Evolutionary conservation across 2,329 filamentous ascomycete genomes (phyloP), one percentile per base, ranked within the genome.

Genomic region (Lecanicillium sp.): DNA sequence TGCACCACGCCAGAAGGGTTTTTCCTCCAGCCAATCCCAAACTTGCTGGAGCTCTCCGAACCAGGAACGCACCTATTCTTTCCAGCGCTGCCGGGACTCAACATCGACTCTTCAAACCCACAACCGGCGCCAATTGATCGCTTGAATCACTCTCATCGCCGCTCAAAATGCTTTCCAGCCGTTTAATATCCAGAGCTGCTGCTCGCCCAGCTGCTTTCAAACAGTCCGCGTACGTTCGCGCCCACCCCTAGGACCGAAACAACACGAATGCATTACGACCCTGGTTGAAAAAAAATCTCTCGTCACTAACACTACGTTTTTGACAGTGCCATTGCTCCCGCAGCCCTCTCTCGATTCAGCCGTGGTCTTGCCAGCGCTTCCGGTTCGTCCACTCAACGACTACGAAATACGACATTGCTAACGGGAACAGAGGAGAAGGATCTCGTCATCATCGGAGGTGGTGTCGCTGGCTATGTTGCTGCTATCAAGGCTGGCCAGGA

Each of bases 401-500:
- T 10, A 17, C 20, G 27, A 24, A 32, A 32, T 7, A n/a, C 33
- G 26, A 24, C 14, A 14, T 32, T 38, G 27, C 72, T 73, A 68
- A 76, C 76, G 55, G 45, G 51, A 52, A 58, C 67, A 89, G 89
- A 90, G 69, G 89, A 96, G 70, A 94, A 95, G 71, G 93, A 98
- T 70, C 78, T 98, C 48, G 86, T 98, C 64, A 90, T 98, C 71
- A 95, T 98, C 64, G 93, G 93, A 63, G 93, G 93, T 68, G 93
- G 93, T 74, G 93, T 97, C 63, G 93, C 91, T 60, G 93, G 93
- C 66, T 98, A 98, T 74, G 93, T 98, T 62, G 91, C 93, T 57
- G 93, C 93, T 62, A 98, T 98, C 78, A 98, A 97, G 77, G 93
- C 93, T 62, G 93, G 90, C 51, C 93, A 98, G 72, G 89, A 95